Evolutionary conservation across 371 early-diverging fungal species (phyloP).

Genomic region (Mortierella sp.): DNA sequence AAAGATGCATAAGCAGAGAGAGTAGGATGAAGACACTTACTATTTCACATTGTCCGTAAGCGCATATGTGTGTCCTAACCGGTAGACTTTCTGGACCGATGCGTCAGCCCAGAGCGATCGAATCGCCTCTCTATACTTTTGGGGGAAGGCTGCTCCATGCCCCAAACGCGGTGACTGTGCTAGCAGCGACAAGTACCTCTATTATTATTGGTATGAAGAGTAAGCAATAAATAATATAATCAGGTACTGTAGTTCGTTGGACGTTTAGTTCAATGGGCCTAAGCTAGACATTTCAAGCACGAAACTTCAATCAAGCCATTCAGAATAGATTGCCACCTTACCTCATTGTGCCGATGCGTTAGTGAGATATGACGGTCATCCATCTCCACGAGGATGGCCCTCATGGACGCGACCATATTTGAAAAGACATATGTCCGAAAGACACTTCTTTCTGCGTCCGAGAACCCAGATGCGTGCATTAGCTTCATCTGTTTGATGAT

Average conservation of each 20-base stretch:
- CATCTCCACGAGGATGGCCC: constrained; percentile 92
- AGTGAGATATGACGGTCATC: constrained; percentile 75
- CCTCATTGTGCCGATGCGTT: constrained; percentile 60
- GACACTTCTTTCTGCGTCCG: constrained; percentile 84
- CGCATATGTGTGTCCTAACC: constrained; percentile 46
- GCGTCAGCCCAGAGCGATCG: constrained; percentile 37
- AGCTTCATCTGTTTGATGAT: constrained; percentile 96
- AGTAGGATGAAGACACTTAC: constrained; percentile 20
- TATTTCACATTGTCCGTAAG: constrained; percentile 50
- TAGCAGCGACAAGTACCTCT: background rate
- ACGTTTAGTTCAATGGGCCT: background rate
- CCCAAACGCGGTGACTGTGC: constrained; percentile 8
- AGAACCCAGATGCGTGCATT: constrained; percentile 71
- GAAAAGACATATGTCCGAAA: constrained; percentile 93
- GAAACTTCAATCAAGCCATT: too few species aligned
- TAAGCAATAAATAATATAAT: too few species aligned
- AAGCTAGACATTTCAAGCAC: background rate
- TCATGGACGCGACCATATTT: constrained; percentile 92
- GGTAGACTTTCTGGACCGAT: constrained; percentile 35
- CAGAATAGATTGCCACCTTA: background rate
- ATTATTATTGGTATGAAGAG: constrained; percentile 40
- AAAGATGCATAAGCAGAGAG: background rate
- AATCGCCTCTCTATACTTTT: constrained; percentile 29
- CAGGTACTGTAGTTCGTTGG: too few species aligned
- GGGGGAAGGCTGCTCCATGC: constrained; percentile 1